phyloP scores from a whole-genome alignment of 1,284 basidiomycete species.

The Flammula alnicola region DNA sequence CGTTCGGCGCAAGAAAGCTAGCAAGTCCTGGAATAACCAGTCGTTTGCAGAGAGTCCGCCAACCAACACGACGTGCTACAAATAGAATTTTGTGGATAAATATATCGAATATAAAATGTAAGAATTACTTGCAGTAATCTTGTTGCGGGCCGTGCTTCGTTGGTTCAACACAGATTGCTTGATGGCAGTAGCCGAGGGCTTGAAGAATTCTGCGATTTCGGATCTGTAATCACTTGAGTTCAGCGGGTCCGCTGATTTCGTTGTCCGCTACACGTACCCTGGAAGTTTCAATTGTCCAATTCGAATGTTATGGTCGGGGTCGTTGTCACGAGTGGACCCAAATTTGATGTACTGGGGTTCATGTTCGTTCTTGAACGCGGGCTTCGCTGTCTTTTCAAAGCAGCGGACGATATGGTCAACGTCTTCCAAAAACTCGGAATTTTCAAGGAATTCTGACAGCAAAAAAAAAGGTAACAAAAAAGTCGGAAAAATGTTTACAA shows the following conservation, averaged over 20 bases:
- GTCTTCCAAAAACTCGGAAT: conserved; percentile 36
- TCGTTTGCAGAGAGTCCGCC: conserved; percentile 56
- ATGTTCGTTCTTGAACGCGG: conserved; percentile 38
- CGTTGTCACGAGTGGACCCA: conserved; percentile 43
- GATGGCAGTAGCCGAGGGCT: too few relatives aligned
- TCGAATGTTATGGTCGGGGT: too few relatives aligned
- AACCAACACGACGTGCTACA: conserved; percentile 36
- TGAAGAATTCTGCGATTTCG: background rate
- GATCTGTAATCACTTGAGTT: background rate
- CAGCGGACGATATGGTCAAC: conserved; percentile 37
- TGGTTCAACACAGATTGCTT: background rate
- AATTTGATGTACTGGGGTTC: conserved; percentile 47
- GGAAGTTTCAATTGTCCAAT: conserved; percentile 42
- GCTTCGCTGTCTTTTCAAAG: conserved; percentile 48
- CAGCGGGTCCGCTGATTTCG: background rate
- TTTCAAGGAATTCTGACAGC: conserved; percentile 32
- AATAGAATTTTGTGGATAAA: background rate
- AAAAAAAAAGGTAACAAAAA: background rate
- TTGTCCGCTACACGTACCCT: conserved; percentile 39
- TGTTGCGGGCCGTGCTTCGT: background rate
- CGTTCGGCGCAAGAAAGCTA: background rate
- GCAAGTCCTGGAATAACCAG: conserved; percentile 40
- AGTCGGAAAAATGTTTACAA: too few relatives aligned
- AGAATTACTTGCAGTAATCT: background rate
- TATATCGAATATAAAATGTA: background rate